phyloP scores from a whole-genome alignment of 139 green algal genomes.

The Prasinococcaceae sp. region DNA sequence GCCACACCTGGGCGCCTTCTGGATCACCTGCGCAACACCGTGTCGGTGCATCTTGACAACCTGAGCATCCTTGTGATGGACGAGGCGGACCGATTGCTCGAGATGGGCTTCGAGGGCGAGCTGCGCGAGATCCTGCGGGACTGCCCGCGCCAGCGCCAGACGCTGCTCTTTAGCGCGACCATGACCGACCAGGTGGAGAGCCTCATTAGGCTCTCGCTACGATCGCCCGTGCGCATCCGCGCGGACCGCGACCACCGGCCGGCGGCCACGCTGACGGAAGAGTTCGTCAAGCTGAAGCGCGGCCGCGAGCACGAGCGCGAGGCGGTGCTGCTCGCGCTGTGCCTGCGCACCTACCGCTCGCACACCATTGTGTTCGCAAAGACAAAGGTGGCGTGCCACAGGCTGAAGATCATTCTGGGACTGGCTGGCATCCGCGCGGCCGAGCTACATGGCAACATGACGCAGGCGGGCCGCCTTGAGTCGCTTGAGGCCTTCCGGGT shows the following conservation, averaged over 20 bases:
- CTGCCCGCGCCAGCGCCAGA: slow-evolving; percentile 77
- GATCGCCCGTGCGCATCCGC: no score
- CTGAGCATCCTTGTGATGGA: slow-evolving; percentile 81
- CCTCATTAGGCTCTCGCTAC: not conserved
- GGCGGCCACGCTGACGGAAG: slow-evolving; percentile 45
- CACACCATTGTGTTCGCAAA: slow-evolving; percentile 76
- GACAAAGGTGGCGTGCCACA: slow-evolving; percentile 37
- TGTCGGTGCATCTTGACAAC: slow-evolving; percentile 73
- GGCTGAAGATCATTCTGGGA: slow-evolving; percentile 88
- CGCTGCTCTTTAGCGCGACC: slow-evolving; percentile 80
- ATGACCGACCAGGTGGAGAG: slow-evolving; percentile 33
- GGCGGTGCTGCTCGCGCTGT: slow-evolving; percentile 71
- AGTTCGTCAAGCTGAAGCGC: slow-evolving; percentile 63
- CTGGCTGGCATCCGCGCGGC: slow-evolving; percentile 55
- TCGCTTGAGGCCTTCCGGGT: slow-evolving; percentile 59
- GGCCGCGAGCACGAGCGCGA: slow-evolving; percentile 52
- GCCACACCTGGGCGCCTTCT: slow-evolving; percentile 80
- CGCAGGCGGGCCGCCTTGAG: slow-evolving; percentile 65
- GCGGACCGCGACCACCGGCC: no score
- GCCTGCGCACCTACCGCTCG: slow-evolving; percentile 47
- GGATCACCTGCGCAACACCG: slow-evolving; percentile 87
- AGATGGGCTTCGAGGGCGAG: slow-evolving; percentile 72
- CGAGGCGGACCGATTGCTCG: slow-evolving; percentile 77
- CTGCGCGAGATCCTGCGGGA: slow-evolving; percentile 66
- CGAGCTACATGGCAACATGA: slow-evolving; percentile 95